Conservation (phyloP, 768 basidiomycete genomes). For the Favolaschia claudopus region DNA sequence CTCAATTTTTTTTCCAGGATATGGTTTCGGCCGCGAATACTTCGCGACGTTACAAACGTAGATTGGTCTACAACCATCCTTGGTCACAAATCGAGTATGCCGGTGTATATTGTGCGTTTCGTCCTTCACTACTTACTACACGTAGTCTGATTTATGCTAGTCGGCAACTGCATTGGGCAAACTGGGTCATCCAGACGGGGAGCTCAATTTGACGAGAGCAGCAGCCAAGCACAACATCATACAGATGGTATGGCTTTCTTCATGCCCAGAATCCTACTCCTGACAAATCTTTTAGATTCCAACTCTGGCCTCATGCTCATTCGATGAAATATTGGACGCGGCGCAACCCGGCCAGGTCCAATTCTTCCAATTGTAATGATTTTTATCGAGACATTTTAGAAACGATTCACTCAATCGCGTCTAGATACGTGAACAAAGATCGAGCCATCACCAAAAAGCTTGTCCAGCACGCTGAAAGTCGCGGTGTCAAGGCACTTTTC, state of each 20-base stretch:
- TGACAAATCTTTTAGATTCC: constrained; percentile 70
- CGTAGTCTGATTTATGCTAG: neutral
- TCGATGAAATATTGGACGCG: constrained; percentile 94
- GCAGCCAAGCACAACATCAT: constrained; percentile 77
- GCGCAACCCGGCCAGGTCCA: constrained; percentile 81
- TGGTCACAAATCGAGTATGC: constrained; percentile 65
- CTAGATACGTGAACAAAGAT: constrained; percentile 91
- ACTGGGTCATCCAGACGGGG: constrained; percentile 95
- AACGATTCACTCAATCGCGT: neutral
- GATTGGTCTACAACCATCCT: constrained; percentile 71
- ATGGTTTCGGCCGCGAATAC: constrained; percentile 76
- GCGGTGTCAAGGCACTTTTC: constrained; percentile 93
- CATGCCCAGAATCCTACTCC: neutral
- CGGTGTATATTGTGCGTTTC: constrained; percentile 64
- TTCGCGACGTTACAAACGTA: constrained; percentile 69
- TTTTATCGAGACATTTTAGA: neutral
- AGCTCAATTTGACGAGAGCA: constrained; percentile 88
- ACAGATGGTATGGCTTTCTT: constrained; percentile 49
- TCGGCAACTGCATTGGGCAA: constrained; percentile 57
- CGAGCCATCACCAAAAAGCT: constrained; percentile 83
- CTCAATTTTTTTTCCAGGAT: constrained; percentile 38
- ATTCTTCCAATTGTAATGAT: constrained; percentile 79
- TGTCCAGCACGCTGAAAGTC: constrained; percentile 88
- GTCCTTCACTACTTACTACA: neutral
- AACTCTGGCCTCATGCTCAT: constrained; percentile 93